Percentiles rank a stretch among this genome's conserved stretches.
These are phyloP conservation scores for Solanum commersonii DNA, from an alignment of 257 asterid species.

Conservation along the genomic window DNA sequence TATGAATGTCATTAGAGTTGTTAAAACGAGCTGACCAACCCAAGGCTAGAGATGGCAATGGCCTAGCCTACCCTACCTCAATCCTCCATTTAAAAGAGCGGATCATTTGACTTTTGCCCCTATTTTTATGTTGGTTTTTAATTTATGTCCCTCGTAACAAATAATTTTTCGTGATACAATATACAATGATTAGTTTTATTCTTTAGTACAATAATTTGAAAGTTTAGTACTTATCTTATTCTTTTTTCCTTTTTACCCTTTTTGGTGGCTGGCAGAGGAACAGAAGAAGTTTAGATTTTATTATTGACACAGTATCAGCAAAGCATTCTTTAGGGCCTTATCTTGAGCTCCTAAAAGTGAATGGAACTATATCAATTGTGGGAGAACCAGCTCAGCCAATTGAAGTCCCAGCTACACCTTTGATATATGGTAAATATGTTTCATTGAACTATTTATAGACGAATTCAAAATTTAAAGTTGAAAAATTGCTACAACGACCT, in stretches of 20 bases:
- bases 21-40: background rate
- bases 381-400: conserved; percentile 82
- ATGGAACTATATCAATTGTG: conserved; percentile 55
- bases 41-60: background rate
- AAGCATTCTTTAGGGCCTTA: conserved; percentile 59
- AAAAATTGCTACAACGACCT: background rate
- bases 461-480: too few species aligned
- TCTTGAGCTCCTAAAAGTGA: conserved; percentile 56
- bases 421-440: conserved; percentile 43
- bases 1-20: background rate
- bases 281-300: conserved; percentile 55
- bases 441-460: too few species aligned
- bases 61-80: background rate
- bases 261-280: conserved; percentile 19
- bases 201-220: background rate
- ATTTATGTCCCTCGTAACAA: background rate
- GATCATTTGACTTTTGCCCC: background rate
- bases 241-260: background rate
- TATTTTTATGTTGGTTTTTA: background rate
- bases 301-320: conserved; percentile 63
- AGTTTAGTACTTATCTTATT: background rate
- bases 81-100: background rate
- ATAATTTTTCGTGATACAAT: background rate
- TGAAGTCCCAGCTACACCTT: conserved; percentile 64
- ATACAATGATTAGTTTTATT: background rate